Conservation (phyloP, 768 basidiomycete species). For the Russula sp. region DNA sequence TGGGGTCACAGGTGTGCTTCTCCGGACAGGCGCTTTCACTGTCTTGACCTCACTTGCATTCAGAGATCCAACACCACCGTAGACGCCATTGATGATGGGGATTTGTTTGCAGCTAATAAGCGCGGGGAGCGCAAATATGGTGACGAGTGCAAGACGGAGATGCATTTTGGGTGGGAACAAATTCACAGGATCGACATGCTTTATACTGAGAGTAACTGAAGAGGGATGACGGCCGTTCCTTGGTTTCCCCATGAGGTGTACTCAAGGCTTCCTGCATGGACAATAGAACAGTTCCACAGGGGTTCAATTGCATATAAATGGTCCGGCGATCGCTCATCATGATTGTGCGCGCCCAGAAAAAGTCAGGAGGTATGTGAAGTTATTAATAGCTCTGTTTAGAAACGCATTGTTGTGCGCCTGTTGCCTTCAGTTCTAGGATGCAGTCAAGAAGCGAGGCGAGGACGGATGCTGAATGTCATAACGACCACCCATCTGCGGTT, state of each 20-base stretch:
- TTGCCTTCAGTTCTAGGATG: too few species aligned
- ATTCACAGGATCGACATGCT: background rate
- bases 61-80: slow-evolving; percentile 35
- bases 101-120: slow-evolving; percentile 34
- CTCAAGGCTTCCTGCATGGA: background rate
- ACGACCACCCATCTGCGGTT: too few species aligned
- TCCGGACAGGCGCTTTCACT: background rate
- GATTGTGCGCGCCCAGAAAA: too few species aligned
- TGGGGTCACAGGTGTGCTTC: slow-evolving; percentile 26
- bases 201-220: background rate
- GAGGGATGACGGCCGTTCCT: background rate
- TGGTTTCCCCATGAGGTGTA: background rate
- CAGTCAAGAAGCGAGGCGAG: too few species aligned
- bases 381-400: too few species aligned
- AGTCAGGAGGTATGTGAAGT: too few species aligned
- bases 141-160: slow-evolving; percentile 5
- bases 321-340: too few species aligned
- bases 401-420: too few species aligned
- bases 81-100: slow-evolving; percentile 42
- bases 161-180: slow-evolving; percentile 22
- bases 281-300: too few species aligned
- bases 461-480: too few species aligned
- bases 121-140: slow-evolving; percentile 21
- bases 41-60: background rate
- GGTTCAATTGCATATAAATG: too few species aligned